phyloP scores from a whole-genome alignment of 2,329 filamentous ascomycete species.

The Trichoderma gracile region DNA sequence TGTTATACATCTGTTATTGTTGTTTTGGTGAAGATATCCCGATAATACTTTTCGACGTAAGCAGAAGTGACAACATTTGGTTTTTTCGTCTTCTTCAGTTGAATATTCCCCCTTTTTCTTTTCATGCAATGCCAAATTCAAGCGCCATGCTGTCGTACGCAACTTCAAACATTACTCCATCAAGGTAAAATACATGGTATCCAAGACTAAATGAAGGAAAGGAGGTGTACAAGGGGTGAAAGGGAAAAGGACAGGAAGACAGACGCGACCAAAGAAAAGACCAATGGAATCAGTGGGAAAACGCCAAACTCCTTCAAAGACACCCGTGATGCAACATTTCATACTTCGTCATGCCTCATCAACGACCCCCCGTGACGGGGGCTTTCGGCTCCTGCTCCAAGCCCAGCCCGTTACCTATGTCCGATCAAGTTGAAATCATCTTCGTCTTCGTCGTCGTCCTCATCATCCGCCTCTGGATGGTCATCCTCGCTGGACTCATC shows the following conservation, averaged over 20 bases:
- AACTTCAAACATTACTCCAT: background rate
- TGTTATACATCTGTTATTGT: slow-evolving; percentile 16
- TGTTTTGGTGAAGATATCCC: slow-evolving; percentile 3
- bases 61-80: background rate
- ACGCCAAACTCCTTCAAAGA: background rate
- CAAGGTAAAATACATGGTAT: background rate
- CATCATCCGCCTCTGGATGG: slow-evolving; percentile 42
- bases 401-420: slow-evolving; percentile 44
- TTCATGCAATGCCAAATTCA: background rate
- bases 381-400: background rate
- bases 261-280: background rate
- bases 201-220: background rate
- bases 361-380: background rate
- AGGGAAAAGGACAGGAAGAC: background rate
- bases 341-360: slow-evolving; percentile 4
- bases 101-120: background rate
- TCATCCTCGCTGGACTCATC: slow-evolving; percentile 54
- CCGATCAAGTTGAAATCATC: slow-evolving; percentile 54
- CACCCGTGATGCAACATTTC: slow-evolving; percentile 3
- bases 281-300: background rate
- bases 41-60: background rate
- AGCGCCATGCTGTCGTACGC: slow-evolving; percentile 13
- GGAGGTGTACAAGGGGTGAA: background rate
- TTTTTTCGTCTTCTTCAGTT: background rate
- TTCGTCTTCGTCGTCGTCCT: slow-evolving; percentile 48